Conservation (phyloP, 306 rosid genomes). For the Inga leiocalycina region DNA sequence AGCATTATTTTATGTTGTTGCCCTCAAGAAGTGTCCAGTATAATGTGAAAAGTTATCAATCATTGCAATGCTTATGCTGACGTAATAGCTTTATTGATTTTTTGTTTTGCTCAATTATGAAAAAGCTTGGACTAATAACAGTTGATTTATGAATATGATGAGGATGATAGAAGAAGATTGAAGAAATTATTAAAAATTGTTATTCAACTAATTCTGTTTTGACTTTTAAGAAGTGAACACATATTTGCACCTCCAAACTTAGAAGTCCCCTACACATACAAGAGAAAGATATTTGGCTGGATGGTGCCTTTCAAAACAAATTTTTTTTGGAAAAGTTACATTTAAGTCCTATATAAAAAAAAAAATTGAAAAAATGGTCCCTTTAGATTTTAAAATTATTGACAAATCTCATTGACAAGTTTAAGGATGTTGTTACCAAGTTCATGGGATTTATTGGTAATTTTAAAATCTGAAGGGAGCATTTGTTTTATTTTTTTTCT, state of each 20-base stretch:
- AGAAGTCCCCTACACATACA: neutral
- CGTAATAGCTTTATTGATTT: neutral
- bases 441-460: no score
- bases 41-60: conserved; percentile 23
- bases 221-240: neutral
- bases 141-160: neutral
- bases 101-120: neutral
- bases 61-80: neutral
- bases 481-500: no score
- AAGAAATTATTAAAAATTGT: neutral
- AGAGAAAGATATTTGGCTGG: neutral
- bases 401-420: no score
- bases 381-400: no score
- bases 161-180: neutral
- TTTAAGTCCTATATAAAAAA: no score
- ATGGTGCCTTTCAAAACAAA: neutral
- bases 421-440: no score
- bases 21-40: neutral
- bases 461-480: no score
- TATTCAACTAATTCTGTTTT: neutral
- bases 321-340: no score
- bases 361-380: no score
- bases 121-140: neutral
- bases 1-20: conserved; percentile 4
- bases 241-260: neutral